A percentile compares a stretch with the other conserved stretches of the same genome.
These are phyloP conservation scores for Cicer judaicum DNA, from an alignment of 306 rosid species.

Conservation along the genomic window DNA sequence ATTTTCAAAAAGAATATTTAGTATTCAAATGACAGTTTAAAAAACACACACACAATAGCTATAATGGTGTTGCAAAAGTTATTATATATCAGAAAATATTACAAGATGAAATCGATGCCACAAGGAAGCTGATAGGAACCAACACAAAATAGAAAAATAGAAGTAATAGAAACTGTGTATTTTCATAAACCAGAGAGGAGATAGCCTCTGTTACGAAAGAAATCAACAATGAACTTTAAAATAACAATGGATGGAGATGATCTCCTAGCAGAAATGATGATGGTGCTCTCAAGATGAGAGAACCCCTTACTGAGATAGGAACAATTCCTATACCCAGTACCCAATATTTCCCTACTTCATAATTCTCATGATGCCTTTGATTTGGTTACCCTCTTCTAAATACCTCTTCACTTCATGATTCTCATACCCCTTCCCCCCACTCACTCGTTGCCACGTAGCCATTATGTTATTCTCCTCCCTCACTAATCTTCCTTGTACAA, in stretches of 20 bases:
- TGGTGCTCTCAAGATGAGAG: too few species aligned
- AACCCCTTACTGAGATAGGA: neutral
- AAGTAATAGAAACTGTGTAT: neutral
- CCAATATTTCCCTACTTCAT: neutral
- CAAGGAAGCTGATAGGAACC: neutral
- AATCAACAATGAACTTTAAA: neutral
- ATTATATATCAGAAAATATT: neutral
- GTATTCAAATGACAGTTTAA: neutral
- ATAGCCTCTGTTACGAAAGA: neutral
- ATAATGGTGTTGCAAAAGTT: neutral
- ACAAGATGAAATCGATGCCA: neutral
- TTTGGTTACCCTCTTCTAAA: neutral
- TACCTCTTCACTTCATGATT: neutral
- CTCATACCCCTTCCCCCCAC: neutral
- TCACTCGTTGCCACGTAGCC: neutral
- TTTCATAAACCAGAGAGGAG: neutral
- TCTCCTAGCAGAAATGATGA: neutral
- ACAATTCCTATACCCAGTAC: neutral
- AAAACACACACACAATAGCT: neutral
- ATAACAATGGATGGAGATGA: neutral
- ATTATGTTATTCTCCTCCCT: neutral
- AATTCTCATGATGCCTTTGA: too few species aligned
- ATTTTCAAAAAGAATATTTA: conserved; percentile 1
- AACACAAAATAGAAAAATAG: neutral
- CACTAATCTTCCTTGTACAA: neutral